A percentile compares a stretch with the other conserved stretches of the same genome.
These are phyloP conservation scores for Berkeleyomyces basicola DNA, from an alignment of 2,329 filamentous ascomycete species.

Conservation along the genomic window DNA sequence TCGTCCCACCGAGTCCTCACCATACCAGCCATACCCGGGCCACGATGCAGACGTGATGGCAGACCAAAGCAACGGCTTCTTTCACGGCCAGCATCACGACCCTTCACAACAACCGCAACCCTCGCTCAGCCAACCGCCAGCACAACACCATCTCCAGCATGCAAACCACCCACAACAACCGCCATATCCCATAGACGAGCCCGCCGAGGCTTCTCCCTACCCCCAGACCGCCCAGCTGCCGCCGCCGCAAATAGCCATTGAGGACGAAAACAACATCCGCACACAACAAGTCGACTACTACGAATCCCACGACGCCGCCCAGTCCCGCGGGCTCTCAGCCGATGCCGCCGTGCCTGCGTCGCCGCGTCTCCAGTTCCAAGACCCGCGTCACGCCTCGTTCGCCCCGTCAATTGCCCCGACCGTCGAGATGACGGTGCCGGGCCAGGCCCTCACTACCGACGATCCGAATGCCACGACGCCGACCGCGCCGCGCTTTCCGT, in stretches of 20 bases:
- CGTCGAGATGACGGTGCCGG: conserved; percentile 10
- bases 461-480: conserved; percentile 9
- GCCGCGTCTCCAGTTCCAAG: conserved; percentile 6
- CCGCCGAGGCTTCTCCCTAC: background rate
- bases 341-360: conserved; percentile 7
- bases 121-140: background rate
- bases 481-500: conserved; percentile 9
- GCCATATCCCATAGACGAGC: background rate
- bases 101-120: background rate
- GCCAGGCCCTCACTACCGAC: conserved; percentile 13
- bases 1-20: background rate
- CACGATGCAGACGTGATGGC: background rate
- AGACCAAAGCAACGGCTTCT: background rate
- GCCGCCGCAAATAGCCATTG: conserved; percentile 12
- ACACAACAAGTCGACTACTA: conserved; percentile 7
- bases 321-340: background rate
- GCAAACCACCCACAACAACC: background rate
- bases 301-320: background rate
- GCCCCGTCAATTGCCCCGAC: conserved; percentile 9
- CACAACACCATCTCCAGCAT: background rate
- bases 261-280: conserved; percentile 13
- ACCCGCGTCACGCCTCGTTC: conserved; percentile 12
- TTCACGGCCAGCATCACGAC: background rate
- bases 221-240: background rate
- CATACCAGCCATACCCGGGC: background rate